Evolutionary conservation across 1,284 basidiomycete genomes (phyloP), one percentile per base, ranked within the genome.

Genomic region (Coniophora puteana): DNA sequence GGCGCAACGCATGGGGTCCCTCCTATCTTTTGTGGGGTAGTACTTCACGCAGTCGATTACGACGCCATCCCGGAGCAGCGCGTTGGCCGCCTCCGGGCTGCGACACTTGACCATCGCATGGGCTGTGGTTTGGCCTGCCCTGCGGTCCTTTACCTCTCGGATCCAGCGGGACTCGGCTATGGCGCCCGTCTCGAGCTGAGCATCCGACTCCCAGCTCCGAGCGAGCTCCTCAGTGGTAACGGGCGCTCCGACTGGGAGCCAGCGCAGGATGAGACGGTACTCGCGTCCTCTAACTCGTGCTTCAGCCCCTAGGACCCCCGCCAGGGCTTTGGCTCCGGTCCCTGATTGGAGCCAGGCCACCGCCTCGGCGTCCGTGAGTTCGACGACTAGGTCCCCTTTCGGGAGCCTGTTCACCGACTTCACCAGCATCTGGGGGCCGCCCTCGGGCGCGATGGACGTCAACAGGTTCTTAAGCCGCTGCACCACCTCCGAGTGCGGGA

Each of bases 21-120:
- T 3, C 6, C 30, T 41, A 7, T 37, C 39, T 4, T 45, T 45
- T 6, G 8, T n/a, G 8, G 29, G 29, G n/a, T 31, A 18, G n/a
- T 14, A 18, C 29, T 31, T 31, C 29, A 31, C 6, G n/a, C 29
- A 16, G n/a, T 31, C 20, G 3, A 36, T 36, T 4, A 22, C 17
- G 0, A 36, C 6, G 3, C 35, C 23, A 11, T 36, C 14, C 2
- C 22, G 0, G 1, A 36, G n/a, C 7, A 8, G 13, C 0, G 5
- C 7, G 25, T 45, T 41, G 5, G 34, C 29, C 10, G 36, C 8
- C 2, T 21, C n/a, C 1, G 40, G 22, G 17, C 26, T 20, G 0
- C 21, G 13, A 2, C 37, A 27, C 2, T 20, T 7, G 3, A 40
- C 1, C 4, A 41, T 32, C 3, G 40, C 30, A 13, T 41, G 40